Evolutionary conservation across 2,329 filamentous ascomycete genomes (phyloP), one percentile per base, ranked within the genome.

Genomic region (Sporothrix mexicana): DNA sequence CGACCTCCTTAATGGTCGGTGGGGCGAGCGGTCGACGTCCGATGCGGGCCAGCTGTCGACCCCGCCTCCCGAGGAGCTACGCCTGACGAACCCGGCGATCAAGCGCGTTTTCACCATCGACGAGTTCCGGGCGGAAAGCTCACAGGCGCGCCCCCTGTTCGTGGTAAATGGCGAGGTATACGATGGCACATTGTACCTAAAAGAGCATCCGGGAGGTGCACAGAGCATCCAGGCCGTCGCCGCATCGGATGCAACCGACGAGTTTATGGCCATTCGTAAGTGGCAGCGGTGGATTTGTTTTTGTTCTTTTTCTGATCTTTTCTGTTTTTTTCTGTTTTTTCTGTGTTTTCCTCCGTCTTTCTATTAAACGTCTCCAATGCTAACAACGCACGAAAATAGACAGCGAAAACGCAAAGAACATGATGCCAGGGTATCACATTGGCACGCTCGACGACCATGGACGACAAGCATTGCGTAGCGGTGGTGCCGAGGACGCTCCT

Each of bases 241-340:
- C n/a, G 94, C 91, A 0, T 85, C 93, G 77, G 94, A 98, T 80
- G 88, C 88, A 10, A 92, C 92, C 0, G 95, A 97, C 78, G 95
- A 98, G 77, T 98, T 97, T 80, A 88, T 97, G 83, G 92, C 93
- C 15, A 98, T 98, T 77, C 94, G 93, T 95, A 85, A 86, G 92
- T 51, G 45, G 45, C 45, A 47, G 45, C 45, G 45, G 45, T 8
- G 45, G 45, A 47, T 15, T 2, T 47, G 45, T 47, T 10, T 47
- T 47, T 47, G 45, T 47, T 47, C 15, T 9, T 12, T 17, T 47
- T 12, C 15, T 47, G 3, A 2, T 47, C 8, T 47, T 47, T 3
- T 47, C 9, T 8, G 8, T 47, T 47, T 47, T 15, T 9, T 47
- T 3, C 9, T 47, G 2, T 10, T 47, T 47, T 47, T 15, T 9